A percentile compares a stretch with the other conserved stretches of the same genome.
phyloP scores from a whole-genome alignment of 106 monocot genomes.

The Acorus gramineus region DNA sequence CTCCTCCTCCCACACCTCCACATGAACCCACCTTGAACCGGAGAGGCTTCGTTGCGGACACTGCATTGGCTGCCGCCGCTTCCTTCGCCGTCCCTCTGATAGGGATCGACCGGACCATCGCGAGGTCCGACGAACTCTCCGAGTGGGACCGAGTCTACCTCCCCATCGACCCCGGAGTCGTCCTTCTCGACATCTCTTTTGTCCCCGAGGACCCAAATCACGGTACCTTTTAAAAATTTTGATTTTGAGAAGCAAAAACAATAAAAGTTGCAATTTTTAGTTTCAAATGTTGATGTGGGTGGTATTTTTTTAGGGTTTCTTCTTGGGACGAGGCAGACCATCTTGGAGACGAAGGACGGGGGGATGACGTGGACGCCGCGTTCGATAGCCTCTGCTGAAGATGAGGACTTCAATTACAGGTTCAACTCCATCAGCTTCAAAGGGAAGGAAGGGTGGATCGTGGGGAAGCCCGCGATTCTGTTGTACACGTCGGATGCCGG shows the following conservation, averaged over 20 bases:
- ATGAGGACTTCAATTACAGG: slow-evolving; percentile 98
- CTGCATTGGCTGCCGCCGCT: slow-evolving; percentile 26
- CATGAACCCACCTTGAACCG: slow-evolving; percentile 17
- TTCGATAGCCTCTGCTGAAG: slow-evolving; percentile 88
- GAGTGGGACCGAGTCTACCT: slow-evolving; percentile 94
- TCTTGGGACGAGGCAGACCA: slow-evolving; percentile 88
- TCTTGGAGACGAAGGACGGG: slow-evolving; percentile 94
- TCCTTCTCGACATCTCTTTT: slow-evolving; percentile 87
- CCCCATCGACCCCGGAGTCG: slow-evolving; percentile 86
- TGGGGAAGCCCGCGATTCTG: slow-evolving; percentile 91
- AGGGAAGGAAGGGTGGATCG: slow-evolving; percentile 94
- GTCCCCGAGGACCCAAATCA: slow-evolving; percentile 77
- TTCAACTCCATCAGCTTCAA: slow-evolving; percentile 94
- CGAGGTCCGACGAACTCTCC: slow-evolving; percentile 49
- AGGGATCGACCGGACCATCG: slow-evolving; percentile 8
- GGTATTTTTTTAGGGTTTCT: slow-evolving; percentile 55
- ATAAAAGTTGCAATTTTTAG: no score
- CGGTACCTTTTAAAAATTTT: slow-evolving; percentile 19
- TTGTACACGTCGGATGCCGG: slow-evolving; percentile 86
- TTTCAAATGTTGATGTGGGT: not conserved
- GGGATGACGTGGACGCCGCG: slow-evolving; percentile 77
- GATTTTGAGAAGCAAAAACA: no score
- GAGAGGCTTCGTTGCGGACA: slow-evolving; percentile 48
- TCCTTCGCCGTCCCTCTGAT: slow-evolving; percentile 13
- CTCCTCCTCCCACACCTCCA: not conserved